Conservation (phyloP, 2,329 filamentous ascomycete genomes). For the Pezicula radicicola region DNA sequence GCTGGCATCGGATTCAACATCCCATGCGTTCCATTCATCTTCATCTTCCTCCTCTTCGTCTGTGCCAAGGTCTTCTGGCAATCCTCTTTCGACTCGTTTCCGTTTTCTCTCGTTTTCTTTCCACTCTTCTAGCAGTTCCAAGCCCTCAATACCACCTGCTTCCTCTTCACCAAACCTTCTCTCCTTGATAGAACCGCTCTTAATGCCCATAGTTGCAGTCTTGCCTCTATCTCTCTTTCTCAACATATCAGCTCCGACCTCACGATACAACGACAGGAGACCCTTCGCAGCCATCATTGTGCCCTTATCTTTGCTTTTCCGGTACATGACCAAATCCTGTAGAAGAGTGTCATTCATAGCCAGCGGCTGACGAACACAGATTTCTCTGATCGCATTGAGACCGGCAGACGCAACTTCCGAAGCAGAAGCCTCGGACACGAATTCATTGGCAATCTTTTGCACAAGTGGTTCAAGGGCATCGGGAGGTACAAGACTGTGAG, state of each 20-base stretch:
- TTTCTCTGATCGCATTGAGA: slow-evolving; percentile 90
- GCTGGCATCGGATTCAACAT: slow-evolving; percentile 42
- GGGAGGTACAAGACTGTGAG: slow-evolving; percentile 86
- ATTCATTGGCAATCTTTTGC: slow-evolving; percentile 96
- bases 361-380: slow-evolving; percentile 89
- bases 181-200: slow-evolving; percentile 70
- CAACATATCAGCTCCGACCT: slow-evolving; percentile 85
- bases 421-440: slow-evolving; percentile 91
- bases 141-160: slow-evolving; percentile 79
- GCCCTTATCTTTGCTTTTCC: slow-evolving; percentile 97
- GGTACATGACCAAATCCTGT: slow-evolving; percentile 93
- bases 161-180: slow-evolving; percentile 81
- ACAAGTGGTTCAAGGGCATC: slow-evolving; percentile 88
- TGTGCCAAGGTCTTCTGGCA: slow-evolving; percentile 59
- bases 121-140: slow-evolving; percentile 89
- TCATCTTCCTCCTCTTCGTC: slow-evolving; percentile 60
- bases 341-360: slow-evolving; percentile 95
- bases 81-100: slow-evolving; percentile 66
- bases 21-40: slow-evolving; percentile 58
- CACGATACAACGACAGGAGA: slow-evolving; percentile 83
- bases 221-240: slow-evolving; percentile 90
- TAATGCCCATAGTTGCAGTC: slow-evolving; percentile 80
- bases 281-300: slow-evolving; percentile 99
- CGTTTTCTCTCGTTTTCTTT: slow-evolving; percentile 84
- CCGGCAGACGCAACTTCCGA: slow-evolving; percentile 89